A percentile compares a stretch with the other conserved stretches of the same genome.
These are phyloP conservation scores for Ballota nigra DNA, from an alignment of 257 asterid genomes.

Conservation along the genomic window DNA sequence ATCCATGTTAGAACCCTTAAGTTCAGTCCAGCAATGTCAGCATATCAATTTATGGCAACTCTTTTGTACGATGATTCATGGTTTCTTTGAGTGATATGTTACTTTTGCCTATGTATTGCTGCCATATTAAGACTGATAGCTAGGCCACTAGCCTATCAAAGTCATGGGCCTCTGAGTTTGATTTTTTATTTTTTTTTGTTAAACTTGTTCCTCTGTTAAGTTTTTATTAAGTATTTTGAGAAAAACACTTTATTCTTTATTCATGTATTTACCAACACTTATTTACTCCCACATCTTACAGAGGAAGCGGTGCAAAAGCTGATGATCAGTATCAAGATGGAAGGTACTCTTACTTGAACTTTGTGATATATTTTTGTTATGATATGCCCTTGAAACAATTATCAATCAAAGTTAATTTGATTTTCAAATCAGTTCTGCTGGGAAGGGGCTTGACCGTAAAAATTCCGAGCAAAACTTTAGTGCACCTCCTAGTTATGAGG, in stretches of 20 bases:
- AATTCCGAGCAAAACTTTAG: constrained; percentile 65
- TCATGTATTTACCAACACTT: neutral
- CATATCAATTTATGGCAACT: constrained; percentile 5
- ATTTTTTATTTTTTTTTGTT: neutral
- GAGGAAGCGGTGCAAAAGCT: constrained; percentile 71
- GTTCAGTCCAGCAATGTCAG: neutral
- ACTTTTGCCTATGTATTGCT: neutral
- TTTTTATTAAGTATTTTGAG: neutral
- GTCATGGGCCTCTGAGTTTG: constrained; percentile 2
- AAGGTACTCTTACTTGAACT: constrained; percentile 47
- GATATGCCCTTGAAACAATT: constrained; percentile 6
- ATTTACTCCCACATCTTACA: constrained; percentile 24
- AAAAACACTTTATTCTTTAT: neutral
- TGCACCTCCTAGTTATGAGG: constrained; percentile 91
- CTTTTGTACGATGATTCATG: neutral
- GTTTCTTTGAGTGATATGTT: neutral
- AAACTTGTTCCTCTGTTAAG: neutral
- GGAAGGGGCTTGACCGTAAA: constrained; percentile 49
- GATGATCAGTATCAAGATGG: constrained; percentile 81
- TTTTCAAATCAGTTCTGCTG: constrained; percentile 39
- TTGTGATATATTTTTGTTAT: constrained; percentile 13
- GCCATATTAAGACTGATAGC: neutral
- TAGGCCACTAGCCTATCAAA: neutral
- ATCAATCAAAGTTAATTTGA: neutral
- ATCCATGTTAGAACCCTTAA: no score